Conservation (phyloP, 805 yeast species). For the Blastobotrys americana region DNA sequence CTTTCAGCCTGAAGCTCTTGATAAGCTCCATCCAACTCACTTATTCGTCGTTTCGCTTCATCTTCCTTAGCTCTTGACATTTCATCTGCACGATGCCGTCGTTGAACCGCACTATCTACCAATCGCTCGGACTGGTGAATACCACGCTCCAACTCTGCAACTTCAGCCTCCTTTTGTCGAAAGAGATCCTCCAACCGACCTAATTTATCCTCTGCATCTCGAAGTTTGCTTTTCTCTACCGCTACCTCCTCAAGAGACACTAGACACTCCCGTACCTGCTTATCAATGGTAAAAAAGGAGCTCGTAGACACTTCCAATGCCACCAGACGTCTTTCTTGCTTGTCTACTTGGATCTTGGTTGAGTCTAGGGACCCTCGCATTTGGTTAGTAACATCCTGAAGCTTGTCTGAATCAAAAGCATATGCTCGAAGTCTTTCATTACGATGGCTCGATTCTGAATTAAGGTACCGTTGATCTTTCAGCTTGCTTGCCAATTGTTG, state of each 20-base stretch:
- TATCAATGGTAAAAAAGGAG: conserved; percentile 47
- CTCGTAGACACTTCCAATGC: conserved; percentile 50
- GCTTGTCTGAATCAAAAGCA: conserved; percentile 49
- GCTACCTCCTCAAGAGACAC: conserved; percentile 45
- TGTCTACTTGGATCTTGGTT: conserved; percentile 35
- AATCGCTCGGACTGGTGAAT: conserved; percentile 45
- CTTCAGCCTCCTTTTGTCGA: conserved; percentile 34
- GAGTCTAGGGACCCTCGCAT: conserved; percentile 39
- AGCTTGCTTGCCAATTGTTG: conserved; percentile 47
- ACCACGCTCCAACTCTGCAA: conserved; percentile 38
- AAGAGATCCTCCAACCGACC: conserved; percentile 36
- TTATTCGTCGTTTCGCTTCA: conserved; percentile 37
- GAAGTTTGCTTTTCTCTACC: conserved; percentile 40
- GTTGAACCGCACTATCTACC: conserved; percentile 41
- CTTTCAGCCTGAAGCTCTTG: conserved; percentile 44
- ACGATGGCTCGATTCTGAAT: conserved; percentile 50
- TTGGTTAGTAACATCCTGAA: conserved; percentile 47
- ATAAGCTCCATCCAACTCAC: conserved; percentile 40
- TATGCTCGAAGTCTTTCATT: conserved; percentile 54
- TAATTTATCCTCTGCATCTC: conserved; percentile 35
- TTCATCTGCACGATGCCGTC: conserved; percentile 37
- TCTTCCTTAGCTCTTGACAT: conserved; percentile 42
- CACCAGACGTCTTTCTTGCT: conserved; percentile 42
- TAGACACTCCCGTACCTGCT: conserved; percentile 38
- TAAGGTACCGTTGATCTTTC: conserved; percentile 52